These are phyloP conservation scores for Elsinoe perseae DNA, from an alignment of 2,329 filamentous ascomycete genomes.

Conservation along the genomic window DNA sequence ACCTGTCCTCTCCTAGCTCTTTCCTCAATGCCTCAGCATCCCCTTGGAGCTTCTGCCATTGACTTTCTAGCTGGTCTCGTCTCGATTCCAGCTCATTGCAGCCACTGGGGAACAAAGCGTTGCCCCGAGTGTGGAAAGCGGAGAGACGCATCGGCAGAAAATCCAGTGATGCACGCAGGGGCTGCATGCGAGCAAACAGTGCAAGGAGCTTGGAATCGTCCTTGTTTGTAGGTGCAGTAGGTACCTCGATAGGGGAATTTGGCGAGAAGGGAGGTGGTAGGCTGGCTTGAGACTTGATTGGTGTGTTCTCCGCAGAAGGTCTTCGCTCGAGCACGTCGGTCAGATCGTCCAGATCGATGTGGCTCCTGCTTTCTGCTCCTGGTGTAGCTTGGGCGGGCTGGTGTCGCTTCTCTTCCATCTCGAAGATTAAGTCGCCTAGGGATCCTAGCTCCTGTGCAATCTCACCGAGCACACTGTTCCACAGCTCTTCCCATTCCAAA, in stretches of 20 bases:
- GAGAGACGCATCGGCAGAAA: constrained; percentile 92
- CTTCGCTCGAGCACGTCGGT: constrained; percentile 90
- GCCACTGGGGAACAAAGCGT: constrained; percentile 74
- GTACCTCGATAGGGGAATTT: constrained; percentile 54
- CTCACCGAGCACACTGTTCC: constrained; percentile 87
- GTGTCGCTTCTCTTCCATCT: constrained; percentile 95
- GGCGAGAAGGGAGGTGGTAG: constrained; percentile 49
- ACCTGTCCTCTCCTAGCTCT: constrained; percentile 89
- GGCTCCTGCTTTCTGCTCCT: constrained; percentile 43
- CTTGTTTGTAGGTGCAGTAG: constrained; percentile 52
- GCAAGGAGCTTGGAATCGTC: constrained; percentile 85
- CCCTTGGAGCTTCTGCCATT: constrained; percentile 78
- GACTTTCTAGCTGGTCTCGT: constrained; percentile 65
- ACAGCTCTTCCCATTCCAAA: constrained; percentile 98
- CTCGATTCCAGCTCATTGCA: constrained; percentile 80
- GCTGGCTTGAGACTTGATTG: constrained; percentile 59
- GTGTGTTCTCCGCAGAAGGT: constrained; percentile 43
- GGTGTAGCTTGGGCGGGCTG: constrained; percentile 65
- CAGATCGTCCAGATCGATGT: constrained; percentile 74
- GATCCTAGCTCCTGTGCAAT: constrained; percentile 84
- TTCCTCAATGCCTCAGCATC: constrained; percentile 84
- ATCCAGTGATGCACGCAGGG: constrained; percentile 82
- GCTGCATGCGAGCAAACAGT: constrained; percentile 91
- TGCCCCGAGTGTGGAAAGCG: constrained; percentile 72
- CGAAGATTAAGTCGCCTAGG: constrained; percentile 74